A percentile compares a stretch with the other conserved stretches of the same genome.
Conservation (phyloP, 176 grass and related monocot genomes). For the Canna indica region DNA sequence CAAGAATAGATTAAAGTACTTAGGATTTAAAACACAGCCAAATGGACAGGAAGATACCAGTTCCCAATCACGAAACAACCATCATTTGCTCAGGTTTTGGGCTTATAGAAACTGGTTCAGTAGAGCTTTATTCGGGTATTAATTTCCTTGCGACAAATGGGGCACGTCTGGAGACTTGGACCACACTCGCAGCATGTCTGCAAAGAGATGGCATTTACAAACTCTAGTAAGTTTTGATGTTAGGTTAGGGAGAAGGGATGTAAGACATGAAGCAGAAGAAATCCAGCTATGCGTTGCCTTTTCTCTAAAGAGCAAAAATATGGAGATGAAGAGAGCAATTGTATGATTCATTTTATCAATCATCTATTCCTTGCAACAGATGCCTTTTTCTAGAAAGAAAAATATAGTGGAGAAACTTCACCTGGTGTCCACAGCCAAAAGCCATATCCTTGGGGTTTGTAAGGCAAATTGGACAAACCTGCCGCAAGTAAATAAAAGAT, state of each 20-base stretch:
- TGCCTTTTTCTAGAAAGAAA: not conserved
- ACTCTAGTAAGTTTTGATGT: not conserved
- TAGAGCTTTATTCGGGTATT: conserved; percentile 36
- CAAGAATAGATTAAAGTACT: not conserved
- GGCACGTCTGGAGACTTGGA: conserved; percentile 24
- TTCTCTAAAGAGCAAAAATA: not conserved
- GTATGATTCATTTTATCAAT: not conserved
- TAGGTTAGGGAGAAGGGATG: not conserved
- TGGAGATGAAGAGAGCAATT: not conserved
- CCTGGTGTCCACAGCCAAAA: conserved; percentile 11
- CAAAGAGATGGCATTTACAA: not conserved
- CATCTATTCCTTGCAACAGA: not conserved
- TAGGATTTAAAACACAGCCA: not conserved
- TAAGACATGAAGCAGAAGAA: not conserved
- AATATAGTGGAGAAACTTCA: not conserved
- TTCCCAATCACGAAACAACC: not conserved
- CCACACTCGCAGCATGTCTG: conserved; percentile 36
- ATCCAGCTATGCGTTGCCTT: too few species aligned
- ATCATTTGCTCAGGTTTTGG: not conserved
- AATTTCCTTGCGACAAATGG: conserved; percentile 31
- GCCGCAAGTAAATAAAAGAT: not conserved
- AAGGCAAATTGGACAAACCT: conserved; percentile 17
- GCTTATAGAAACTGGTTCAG: not conserved
- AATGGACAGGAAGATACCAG: not conserved
- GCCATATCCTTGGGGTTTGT: conserved; percentile 11